phyloP scores from a whole-genome alignment of 1,284 basidiomycete genomes.

The Cutaneotrichosporon sp. region DNA sequence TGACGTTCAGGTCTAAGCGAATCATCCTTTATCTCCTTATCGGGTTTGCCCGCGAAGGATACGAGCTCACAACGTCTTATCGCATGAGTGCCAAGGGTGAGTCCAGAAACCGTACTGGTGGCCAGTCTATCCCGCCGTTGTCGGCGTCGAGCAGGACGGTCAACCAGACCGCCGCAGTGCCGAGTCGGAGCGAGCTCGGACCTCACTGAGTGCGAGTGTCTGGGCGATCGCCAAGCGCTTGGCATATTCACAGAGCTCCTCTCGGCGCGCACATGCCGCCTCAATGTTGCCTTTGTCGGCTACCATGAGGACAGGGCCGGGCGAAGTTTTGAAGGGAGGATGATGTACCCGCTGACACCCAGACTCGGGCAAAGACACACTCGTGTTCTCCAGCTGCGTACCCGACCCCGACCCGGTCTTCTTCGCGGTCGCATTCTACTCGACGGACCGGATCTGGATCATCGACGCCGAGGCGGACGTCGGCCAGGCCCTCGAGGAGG shows the following conservation, averaged over 20 bases:
- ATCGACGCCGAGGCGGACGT: constrained; percentile 46
- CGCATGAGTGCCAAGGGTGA: constrained; percentile 39
- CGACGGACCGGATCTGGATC: constrained; percentile 42
- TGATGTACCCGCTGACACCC: constrained; percentile 5
- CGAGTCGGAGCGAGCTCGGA: too few species aligned
- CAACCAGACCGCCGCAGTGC: too few species aligned
- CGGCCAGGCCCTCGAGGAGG: constrained; percentile 40
- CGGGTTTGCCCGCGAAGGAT: constrained; percentile 38
- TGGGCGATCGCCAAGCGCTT: neutral
- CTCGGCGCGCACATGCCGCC: too few species aligned
- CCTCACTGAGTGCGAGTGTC: too few species aligned
- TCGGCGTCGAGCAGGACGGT: too few species aligned
- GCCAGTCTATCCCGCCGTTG: too few species aligned
- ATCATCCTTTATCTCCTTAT: constrained; percentile 43
- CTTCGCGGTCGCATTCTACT: constrained; percentile 43
- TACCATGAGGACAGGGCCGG: too few species aligned
- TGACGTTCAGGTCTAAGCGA: constrained; percentile 30
- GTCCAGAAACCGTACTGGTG: too few species aligned
- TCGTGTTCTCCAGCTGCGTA: constrained; percentile 33
- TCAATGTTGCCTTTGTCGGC: too few species aligned
- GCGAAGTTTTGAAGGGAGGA: too few species aligned
- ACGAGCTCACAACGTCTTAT: constrained; percentile 35
- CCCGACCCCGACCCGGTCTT: constrained; percentile 45
- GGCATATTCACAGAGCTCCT: neutral
- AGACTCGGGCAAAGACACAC: constrained; percentile 44